Evolutionary conservation across 345 rosid genomes (phyloP).

Genomic region (Gossypium arboreum): DNA sequence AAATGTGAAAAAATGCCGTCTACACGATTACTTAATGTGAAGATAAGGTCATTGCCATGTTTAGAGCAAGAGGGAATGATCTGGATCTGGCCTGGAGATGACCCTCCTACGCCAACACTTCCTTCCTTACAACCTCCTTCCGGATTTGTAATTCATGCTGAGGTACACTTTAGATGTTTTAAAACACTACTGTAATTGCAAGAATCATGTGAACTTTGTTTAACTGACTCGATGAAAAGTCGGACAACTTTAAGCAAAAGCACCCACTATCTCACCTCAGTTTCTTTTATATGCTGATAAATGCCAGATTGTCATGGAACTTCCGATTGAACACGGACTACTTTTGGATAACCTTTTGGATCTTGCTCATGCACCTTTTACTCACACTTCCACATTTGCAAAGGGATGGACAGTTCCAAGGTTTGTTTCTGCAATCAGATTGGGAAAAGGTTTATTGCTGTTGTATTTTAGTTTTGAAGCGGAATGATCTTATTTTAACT

Average conservation of each 20-base stretch:
- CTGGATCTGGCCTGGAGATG: conserved; percentile 97
- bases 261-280: not conserved
- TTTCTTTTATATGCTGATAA: conserved; percentile 4
- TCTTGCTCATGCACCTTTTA: conserved; percentile 98
- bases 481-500: not conserved
- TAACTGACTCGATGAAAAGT: not conserved
- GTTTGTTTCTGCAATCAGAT: conserved; percentile 35
- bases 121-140: conserved; percentile 85
- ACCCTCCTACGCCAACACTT: conserved; percentile 64
- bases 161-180: conserved; percentile 42
- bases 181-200: not conserved
- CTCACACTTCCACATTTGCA: conserved; percentile 96
- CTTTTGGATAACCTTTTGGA: conserved; percentile 94
- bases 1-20: conserved; percentile 97
- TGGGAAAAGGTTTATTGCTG: not conserved
- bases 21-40: conserved; percentile 59
- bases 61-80: conserved; percentile 94
- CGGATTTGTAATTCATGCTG: conserved; percentile 88
- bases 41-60: conserved; percentile 76
- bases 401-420: conserved; percentile 98
- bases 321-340: conserved; percentile 95
- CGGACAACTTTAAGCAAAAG: not conserved
- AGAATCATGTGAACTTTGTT: not conserved
- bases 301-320: conserved; percentile 88
- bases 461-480: not conserved